Conservation (phyloP, 192 early-diverging fungal genomes). For the Coemansia interrupta region DNA sequence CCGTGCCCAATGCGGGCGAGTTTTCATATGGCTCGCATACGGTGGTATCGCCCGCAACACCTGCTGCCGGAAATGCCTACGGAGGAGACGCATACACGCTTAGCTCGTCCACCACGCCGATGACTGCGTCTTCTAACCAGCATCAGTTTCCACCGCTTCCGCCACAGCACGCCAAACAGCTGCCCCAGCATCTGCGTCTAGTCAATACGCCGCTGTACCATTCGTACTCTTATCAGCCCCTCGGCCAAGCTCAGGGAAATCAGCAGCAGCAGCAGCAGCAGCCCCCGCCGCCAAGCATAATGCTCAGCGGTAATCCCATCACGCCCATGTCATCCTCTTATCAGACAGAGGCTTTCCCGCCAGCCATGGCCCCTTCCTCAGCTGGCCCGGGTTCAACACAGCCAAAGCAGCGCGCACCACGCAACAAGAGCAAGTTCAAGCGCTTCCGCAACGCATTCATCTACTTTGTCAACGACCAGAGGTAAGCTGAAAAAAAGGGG, state of each 20-base stretch:
- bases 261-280: conserved; percentile 3
- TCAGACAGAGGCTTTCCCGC: conserved; percentile 8
- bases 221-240: conserved; percentile 24
- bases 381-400: conserved; percentile 7
- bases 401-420: conserved; percentile 30
- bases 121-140: conserved; percentile 2
- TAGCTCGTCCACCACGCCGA: conserved; percentile 7
- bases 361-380: not conserved
- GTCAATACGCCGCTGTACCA: conserved; percentile 11
- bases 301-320: conserved; percentile 18
- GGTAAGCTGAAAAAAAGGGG: conserved; percentile 21
- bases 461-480: conserved; percentile 55
- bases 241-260: conserved; percentile 4
- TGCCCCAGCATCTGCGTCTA: not conserved
- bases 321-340: conserved; percentile 20
- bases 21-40: conserved; percentile 1
- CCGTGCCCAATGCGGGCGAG: not conserved
- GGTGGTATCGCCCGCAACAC: not conserved
- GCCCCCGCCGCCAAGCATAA: conserved; percentile 10
- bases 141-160: not conserved
- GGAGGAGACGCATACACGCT: conserved; percentile 5
- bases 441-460: conserved; percentile 57
- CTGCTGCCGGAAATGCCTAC: not conserved
- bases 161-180: not conserved
- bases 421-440: conserved; percentile 55